Evolutionary conservation across 192 early-diverging fungal species (phyloP), one percentile per base, ranked within the genome.

Genomic region (Dispira parvispora): DNA sequence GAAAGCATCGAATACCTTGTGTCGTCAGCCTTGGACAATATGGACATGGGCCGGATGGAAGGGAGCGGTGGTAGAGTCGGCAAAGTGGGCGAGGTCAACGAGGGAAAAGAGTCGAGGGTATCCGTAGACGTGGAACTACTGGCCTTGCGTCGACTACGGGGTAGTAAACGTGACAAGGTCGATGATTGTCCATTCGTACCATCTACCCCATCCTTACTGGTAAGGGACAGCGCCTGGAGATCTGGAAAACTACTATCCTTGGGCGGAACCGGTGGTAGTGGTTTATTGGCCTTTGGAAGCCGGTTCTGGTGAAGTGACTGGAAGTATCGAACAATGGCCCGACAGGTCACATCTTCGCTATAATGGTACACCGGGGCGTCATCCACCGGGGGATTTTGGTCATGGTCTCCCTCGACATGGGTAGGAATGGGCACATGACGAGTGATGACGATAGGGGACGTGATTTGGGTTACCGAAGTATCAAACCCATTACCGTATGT

Each of bases 401-500:
- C 32, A 38, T 38, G 32, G 32, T 18, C 32, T 6, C 12, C 42
- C 13, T 27, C 11, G 21, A 43, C 32, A 12, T 14, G 21, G 38
- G 32, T 18, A 60, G 14, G 32, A 43, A 43, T 42, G 32, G 32
- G 32, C 32, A 43, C 21, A 27, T 60, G 57, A 9, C 57, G 57
- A 43, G 57, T 60, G 38, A 60, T 60, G 57, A 60, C 57, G 57
- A 60, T 60, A 18, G 57, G 57, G 3, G 57, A 60, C 14, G 57
- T 60, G 57, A 60, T 60, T 13, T 27, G 57, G 13, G 57, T 60
- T 20, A 18, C 25, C n/a, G n/a, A 13, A 20, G n/a, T 18, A 13
- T 3, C 53, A 26, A 13, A 55, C n/a, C n/a, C n/a, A 26, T 27
- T 26, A 25, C 53, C 3, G 3, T 55, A 18, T 20, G 23, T 13